Base-by-base conservation (phyloP, 1,139 yeast genomes). In the Pichia sp. region DNA sequence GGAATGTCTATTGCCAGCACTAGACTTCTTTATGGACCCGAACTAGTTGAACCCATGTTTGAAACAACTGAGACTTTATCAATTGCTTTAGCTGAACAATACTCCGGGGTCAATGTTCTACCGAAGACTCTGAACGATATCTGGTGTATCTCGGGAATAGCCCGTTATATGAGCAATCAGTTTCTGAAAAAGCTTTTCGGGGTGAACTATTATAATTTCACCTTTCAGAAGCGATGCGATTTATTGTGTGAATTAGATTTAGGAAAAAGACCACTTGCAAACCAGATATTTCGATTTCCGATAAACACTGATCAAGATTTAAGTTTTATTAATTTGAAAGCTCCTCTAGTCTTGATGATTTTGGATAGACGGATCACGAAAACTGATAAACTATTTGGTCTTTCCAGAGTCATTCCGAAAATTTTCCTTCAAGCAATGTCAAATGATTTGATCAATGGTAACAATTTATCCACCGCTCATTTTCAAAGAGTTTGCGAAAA, bases 371-470 rank as follows among this genome's bases (percentile, higher is more conserved):
- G 99, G 57, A 89, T 95, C 96, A 91, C 97, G 0, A 93, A 93
- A 64, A 89, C 98, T 0, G 99, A 95, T 65, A 84, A 91, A 60
- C 87, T 96, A 0, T 86, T 93, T 67, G 99, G 99, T 1, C 74
- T 95, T 55, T 83, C 93, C 1, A 80, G 99, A 57, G 98, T 90
- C 0, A 77, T 95, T 41, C 97, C 99, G 0, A 93, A 91, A 62
- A 73, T 95, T 23, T 89, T 93, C 62, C 72, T 95, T 41, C 98
- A 93, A 66, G 96, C 96, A 0, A 89, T 95, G 95, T 87, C 96
- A 3, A 96, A 96, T 18, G 99, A 93, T 61, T 71, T 91, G 49
- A 80, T 80, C 25, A 87, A 87, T 62, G 88, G 95, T n/a, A 77
- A 82, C 42, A 75, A 83, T 2, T 68, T 93, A 28, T 82, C 95